Conservation (phyloP, 2,329 filamentous ascomycete genomes). For the Hypoxylon sp. region DNA sequence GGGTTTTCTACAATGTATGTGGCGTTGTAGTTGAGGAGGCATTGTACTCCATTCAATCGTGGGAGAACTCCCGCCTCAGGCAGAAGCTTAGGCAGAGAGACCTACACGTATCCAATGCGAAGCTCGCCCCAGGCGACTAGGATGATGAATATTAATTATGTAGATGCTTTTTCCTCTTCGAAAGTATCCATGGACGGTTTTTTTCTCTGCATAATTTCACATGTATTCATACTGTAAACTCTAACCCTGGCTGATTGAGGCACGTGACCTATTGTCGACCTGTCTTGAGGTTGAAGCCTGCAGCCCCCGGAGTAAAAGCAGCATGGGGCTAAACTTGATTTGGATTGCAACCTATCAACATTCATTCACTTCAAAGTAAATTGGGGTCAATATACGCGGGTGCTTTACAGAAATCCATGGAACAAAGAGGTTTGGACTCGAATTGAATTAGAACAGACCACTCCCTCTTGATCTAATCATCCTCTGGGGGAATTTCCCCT, state of each 20-base stretch:
- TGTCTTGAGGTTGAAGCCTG: background rate
- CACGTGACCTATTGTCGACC: background rate
- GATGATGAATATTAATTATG: background rate
- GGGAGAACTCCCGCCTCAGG: background rate
- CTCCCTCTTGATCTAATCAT: constrained; percentile 4
- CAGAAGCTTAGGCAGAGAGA: background rate
- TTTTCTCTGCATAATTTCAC: background rate
- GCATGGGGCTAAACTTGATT: background rate
- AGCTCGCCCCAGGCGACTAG: background rate
- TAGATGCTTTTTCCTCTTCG: background rate
- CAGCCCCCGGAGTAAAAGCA: background rate
- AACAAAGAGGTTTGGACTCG: constrained; percentile 9
- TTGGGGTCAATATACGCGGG: background rate
- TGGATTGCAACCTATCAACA: background rate
- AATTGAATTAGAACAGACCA: constrained; percentile 11
- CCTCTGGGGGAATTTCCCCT: background rate
- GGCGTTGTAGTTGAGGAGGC: background rate
- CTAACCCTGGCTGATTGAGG: background rate
- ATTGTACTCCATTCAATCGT: background rate
- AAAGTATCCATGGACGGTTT: background rate
- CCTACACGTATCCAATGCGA: background rate
- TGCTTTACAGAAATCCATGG: constrained; percentile 21
- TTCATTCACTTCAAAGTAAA: constrained; percentile 7
- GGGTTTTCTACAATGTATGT: background rate
- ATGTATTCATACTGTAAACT: background rate